A percentile compares a stretch with the other conserved stretches of the same genome.
These are phyloP conservation scores for Triticum timopheevii DNA, from an alignment of 176 grass and related monocot genomes.

Conservation along the genomic window DNA sequence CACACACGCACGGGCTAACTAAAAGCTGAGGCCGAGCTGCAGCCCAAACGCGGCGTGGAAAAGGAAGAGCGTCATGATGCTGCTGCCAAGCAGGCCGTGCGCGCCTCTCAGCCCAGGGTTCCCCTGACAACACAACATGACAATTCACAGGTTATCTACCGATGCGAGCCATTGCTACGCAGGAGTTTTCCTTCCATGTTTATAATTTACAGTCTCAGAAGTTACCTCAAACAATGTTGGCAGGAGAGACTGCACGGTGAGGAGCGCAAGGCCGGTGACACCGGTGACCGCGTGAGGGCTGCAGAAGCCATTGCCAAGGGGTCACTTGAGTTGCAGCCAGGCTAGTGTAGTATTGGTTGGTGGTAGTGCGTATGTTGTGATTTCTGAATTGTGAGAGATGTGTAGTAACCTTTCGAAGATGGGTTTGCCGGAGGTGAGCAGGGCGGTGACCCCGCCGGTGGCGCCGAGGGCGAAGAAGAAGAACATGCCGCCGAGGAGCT, in stretches of 20 bases:
- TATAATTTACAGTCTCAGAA: background rate
- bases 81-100: slow-evolving; percentile 82
- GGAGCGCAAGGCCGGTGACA: slow-evolving; percentile 58
- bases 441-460: slow-evolving; percentile 79
- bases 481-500: slow-evolving; percentile 93
- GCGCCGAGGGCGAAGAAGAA: slow-evolving; percentile 91
- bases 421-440: slow-evolving; percentile 83
- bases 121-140: slow-evolving; percentile 23
- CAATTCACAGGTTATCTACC: background rate
- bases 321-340: background rate
- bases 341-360: background rate
- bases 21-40: slow-evolving; percentile 73
- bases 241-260: slow-evolving; percentile 76
- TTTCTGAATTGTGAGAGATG: background rate
- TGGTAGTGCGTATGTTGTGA: background rate
- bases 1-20: background rate
- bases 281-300: slow-evolving; percentile 85
- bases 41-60: slow-evolving; percentile 78
- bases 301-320: background rate
- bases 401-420: slow-evolving; percentile 88
- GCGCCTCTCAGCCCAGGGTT: slow-evolving; percentile 61
- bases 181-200: background rate
- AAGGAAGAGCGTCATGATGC: slow-evolving; percentile 92
- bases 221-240: slow-evolving; percentile 76
- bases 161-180: background rate